These are phyloP conservation scores for Candida hispaniensis DNA, from an alignment of 805 yeast species.

Conservation along the genomic window DNA sequence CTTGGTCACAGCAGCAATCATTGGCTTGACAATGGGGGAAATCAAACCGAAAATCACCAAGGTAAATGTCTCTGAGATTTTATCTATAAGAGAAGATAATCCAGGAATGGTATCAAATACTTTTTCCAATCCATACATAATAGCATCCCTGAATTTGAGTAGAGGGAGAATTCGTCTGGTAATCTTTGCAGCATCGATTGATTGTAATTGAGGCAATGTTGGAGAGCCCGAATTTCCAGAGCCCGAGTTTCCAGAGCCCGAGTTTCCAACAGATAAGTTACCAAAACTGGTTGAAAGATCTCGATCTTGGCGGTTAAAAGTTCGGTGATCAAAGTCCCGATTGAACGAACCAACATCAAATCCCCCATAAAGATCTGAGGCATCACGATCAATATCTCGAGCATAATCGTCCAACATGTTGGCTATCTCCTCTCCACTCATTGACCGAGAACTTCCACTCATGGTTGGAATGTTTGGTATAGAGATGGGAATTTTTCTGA, in stretches of 20 bases:
- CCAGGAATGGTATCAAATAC: constrained; percentile 20
- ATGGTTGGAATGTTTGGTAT: constrained; percentile 13
- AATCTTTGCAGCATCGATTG: constrained; percentile 10
- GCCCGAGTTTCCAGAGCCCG: constrained; percentile 5
- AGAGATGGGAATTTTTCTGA: constrained; percentile 19
- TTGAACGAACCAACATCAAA: constrained; percentile 9
- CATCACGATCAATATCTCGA: constrained; percentile 10
- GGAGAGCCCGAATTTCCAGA: no score
- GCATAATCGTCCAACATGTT: constrained; percentile 14
- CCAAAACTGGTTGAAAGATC: no score
- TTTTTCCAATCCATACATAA: constrained; percentile 17
- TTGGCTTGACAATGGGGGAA: constrained; percentile 21
- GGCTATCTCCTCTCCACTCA: constrained; percentile 12
- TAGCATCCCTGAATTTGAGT: constrained; percentile 16
- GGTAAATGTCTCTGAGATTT: constrained; percentile 21
- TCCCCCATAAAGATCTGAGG: constrained; percentile 14
- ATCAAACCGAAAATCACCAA: constrained; percentile 22
- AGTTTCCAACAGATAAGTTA: constrained; percentile 8
- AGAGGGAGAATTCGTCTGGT: constrained; percentile 13
- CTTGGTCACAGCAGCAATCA: constrained; percentile 18
- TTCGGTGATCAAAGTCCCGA: constrained; percentile 10
- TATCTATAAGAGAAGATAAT: constrained; percentile 18
- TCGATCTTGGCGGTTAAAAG: constrained; percentile 4
- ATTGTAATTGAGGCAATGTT: constrained; percentile 9
- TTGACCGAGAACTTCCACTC: constrained; percentile 8